Percentiles rank a stretch among this genome's conserved stretches.
Evolutionary conservation across 1,139 yeast genomes (phyloP).

Genomic region (Debaryomyces fabryi): DNA sequence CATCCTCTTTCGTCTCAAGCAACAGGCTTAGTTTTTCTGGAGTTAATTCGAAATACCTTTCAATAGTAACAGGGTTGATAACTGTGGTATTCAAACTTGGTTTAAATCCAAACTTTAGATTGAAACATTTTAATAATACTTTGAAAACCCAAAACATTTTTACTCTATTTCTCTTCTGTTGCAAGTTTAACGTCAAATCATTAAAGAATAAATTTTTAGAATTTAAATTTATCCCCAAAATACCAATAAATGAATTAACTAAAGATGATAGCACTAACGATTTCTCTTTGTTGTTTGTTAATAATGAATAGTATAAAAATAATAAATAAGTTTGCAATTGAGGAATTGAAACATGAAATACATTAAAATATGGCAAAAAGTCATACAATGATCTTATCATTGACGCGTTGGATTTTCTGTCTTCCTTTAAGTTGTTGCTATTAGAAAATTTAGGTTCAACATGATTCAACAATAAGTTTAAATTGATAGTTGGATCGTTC

Average conservation of each 20-base stretch:
- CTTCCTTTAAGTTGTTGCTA: constrained; percentile 18
- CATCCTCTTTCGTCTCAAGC: constrained; percentile 25
- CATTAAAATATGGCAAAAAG: constrained; percentile 50
- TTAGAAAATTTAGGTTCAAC: constrained; percentile 37
- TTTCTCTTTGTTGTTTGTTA: constrained; percentile 52
- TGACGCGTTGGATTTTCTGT: constrained; percentile 19
- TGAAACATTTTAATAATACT: constrained; percentile 53
- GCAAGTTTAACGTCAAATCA: constrained; percentile 41
- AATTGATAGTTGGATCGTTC: constrained; percentile 49
- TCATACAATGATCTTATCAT: constrained; percentile 45
- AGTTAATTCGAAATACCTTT: constrained; percentile 49
- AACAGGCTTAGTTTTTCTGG: constrained; percentile 48
- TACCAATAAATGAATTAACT: constrained; percentile 50
- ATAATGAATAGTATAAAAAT: constrained; percentile 45
- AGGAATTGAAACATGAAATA: constrained; percentile 43
- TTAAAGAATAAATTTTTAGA: constrained; percentile 50
- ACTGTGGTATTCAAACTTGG: constrained; percentile 53
- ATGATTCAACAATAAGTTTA: constrained; percentile 45
- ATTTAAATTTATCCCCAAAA: constrained; percentile 50
- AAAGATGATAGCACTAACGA: constrained; percentile 46
- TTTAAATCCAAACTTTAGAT: constrained; percentile 52
- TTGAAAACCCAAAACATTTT: constrained; percentile 65
- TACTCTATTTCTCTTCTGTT: constrained; percentile 52
- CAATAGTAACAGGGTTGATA: constrained; percentile 53
- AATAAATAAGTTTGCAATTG: constrained; percentile 48